phyloP scores from a whole-genome alignment of 257 asterid species.

The Nicotiana obtusifolia region DNA sequence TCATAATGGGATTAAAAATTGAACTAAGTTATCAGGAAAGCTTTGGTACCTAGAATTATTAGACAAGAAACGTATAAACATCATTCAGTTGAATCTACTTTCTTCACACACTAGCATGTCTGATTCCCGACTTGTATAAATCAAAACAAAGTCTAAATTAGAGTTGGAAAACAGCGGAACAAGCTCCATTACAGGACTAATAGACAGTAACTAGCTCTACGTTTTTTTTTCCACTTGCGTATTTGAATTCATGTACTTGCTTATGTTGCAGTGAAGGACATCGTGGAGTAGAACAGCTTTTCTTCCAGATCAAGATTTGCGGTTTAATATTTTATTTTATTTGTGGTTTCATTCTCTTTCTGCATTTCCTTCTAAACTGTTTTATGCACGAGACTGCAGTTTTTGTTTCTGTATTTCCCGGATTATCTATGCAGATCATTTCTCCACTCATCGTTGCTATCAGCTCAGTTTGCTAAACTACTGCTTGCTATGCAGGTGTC shows the following conservation, averaged over 20 bases:
- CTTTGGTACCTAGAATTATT: background rate
- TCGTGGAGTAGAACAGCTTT: background rate
- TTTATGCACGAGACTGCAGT: background rate
- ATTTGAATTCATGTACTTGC: background rate
- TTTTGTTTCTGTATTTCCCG: background rate
- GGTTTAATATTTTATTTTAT: no score
- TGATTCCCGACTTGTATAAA: background rate
- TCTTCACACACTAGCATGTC: background rate
- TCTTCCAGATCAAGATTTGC: background rate
- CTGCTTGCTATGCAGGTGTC: constrained; percentile 50
- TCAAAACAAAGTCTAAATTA: background rate
- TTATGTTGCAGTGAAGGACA: background rate
- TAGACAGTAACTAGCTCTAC: background rate
- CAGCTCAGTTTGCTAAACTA: background rate
- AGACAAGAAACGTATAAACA: background rate
- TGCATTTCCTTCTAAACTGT: background rate
- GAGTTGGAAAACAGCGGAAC: background rate
- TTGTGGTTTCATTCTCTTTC: background rate
- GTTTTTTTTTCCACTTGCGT: background rate
- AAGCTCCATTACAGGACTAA: background rate
- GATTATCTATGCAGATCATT: background rate
- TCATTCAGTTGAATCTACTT: background rate
- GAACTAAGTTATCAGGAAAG: background rate
- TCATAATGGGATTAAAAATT: background rate
- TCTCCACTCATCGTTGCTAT: background rate